phyloP scores from a whole-genome alignment of 371 early-diverging fungal species.

The Mucor racemosus region DNA sequence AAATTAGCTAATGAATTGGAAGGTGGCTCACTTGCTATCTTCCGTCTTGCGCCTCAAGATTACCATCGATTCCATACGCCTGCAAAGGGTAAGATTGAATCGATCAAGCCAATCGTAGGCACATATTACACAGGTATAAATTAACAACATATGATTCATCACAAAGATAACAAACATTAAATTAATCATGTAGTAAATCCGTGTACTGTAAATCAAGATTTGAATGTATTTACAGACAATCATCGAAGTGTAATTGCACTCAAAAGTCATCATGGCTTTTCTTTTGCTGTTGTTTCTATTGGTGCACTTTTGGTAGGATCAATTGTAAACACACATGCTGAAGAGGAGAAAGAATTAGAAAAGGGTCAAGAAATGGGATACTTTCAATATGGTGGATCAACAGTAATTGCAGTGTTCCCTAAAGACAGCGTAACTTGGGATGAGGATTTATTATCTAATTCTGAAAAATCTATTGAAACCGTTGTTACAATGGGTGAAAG shows the following conservation, averaged over 20 bases:
- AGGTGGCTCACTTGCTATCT: slow-evolving; percentile 68
- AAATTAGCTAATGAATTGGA: slow-evolving; percentile 52
- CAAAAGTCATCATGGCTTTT: slow-evolving; percentile 23
- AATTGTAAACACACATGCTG: slow-evolving; percentile 47
- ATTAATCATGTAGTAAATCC: slow-evolving; percentile 42
- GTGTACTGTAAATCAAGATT: slow-evolving; percentile 43
- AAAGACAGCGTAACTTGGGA: slow-evolving; percentile 63
- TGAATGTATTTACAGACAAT: slow-evolving; percentile 59
- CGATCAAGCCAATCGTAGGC: slow-evolving; percentile 28
- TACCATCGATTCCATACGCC: slow-evolving; percentile 83
- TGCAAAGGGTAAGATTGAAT: slow-evolving; percentile 57
- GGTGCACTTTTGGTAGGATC: slow-evolving; percentile 58
- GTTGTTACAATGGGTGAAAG: slow-evolving; percentile 49
- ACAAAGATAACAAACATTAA: too few relatives aligned
- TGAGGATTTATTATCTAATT: slow-evolving; percentile 59
- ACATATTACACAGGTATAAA: slow-evolving; percentile 44
- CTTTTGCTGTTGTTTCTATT: slow-evolving; percentile 47
- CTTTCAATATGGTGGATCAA: slow-evolving; percentile 70
- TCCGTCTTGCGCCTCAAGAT: slow-evolving; percentile 80
- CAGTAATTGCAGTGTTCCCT: slow-evolving; percentile 66
- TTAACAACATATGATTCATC: too few relatives aligned
- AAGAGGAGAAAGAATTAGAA: slow-evolving; percentile 33
- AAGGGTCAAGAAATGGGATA: slow-evolving; percentile 75
- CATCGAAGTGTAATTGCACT: slow-evolving; percentile 42
- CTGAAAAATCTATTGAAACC: slow-evolving; percentile 61